phyloP scores from a whole-genome alignment of 129 eudicot genomes.

The Pseudognaphalium luteoalbum region DNA sequence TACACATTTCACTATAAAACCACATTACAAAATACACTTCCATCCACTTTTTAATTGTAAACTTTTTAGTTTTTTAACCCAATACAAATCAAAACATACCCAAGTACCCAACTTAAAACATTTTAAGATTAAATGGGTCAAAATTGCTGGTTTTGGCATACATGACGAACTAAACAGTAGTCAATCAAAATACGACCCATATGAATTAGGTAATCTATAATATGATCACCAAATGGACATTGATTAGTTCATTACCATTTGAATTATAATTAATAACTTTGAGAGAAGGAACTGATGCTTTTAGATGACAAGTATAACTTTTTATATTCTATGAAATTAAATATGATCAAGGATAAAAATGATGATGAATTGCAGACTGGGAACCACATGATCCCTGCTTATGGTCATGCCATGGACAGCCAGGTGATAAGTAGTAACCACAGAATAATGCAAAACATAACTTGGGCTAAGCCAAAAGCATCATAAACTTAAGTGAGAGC shows the following conservation, averaged over 20 bases:
- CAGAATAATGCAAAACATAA: too few species aligned
- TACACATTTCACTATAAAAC: too few species aligned
- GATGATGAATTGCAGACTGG: background rate
- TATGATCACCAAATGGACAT: background rate
- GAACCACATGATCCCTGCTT: background rate
- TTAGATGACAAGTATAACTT: background rate
- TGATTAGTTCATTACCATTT: background rate
- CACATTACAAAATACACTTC: too few species aligned
- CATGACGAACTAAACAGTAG: background rate
- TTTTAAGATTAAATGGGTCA: background rate
- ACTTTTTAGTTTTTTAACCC: too few species aligned
- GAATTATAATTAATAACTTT: background rate
- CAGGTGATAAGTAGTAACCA: background rate
- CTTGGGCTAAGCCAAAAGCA: too few species aligned
- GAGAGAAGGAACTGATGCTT: background rate
- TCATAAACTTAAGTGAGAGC: background rate
- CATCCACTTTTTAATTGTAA: too few species aligned
- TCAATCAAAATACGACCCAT: background rate
- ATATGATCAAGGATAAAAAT: background rate
- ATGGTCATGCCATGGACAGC: background rate
- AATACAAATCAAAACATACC: background rate
- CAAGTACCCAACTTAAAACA: background rate
- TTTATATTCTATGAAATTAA: background rate
- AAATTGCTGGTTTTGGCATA: background rate
- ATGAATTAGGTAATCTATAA: background rate